Conservation (phyloP, 2,329 filamentous ascomycete genomes). For the Aureobasidium vineae region DNA sequence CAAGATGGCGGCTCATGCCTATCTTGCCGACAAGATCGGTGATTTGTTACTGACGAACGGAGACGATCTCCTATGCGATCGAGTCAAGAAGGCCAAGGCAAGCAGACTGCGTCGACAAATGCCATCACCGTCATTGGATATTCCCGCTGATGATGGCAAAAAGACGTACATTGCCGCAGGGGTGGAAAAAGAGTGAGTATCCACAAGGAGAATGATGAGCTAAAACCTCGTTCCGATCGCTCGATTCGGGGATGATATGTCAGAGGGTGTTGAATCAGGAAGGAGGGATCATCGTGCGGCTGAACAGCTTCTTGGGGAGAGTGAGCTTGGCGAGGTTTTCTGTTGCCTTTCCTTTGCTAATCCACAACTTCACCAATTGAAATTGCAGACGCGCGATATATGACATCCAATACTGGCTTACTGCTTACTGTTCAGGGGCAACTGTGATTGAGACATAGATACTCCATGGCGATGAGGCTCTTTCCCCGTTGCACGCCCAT, state of each 20-base stretch:
- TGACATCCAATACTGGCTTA: background rate
- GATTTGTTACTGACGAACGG: background rate
- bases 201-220: conserved; percentile 4
- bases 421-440: background rate
- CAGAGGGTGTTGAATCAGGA: background rate
- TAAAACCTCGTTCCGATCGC: background rate
- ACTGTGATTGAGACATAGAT: background rate
- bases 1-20: background rate
- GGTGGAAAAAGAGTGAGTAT: background rate
- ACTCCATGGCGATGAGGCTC: conserved; percentile 10
- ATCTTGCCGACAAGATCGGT: background rate
- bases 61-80: background rate
- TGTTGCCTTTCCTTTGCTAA: background rate
- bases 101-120: background rate
- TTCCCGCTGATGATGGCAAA: background rate
- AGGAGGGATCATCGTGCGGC: conserved; percentile 22
- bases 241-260: background rate
- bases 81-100: background rate
- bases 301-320: background rate
- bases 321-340: background rate
- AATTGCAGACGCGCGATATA: background rate
- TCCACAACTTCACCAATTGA: background rate
- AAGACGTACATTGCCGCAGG: background rate
- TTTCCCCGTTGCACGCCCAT: background rate
- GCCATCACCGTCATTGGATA: background rate